Percentiles rank a stretch among this genome's conserved stretches.
Evolutionary conservation across 371 early-diverging fungal species (phyloP).

Genomic region (Dichotomocladium elegans): DNA sequence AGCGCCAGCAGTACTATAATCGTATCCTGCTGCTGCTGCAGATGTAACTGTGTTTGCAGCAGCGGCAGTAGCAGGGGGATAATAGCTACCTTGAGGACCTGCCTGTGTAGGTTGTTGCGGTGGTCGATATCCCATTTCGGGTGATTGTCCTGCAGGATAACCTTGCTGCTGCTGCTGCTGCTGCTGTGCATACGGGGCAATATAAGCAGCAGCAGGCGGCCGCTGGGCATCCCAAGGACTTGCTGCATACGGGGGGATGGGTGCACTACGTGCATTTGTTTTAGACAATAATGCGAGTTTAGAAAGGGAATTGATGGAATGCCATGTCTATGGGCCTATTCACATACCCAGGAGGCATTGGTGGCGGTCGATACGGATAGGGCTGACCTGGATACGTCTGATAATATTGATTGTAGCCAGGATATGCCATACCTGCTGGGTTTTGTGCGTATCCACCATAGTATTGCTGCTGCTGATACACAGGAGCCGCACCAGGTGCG

Average conservation of each 20-base stretch:
- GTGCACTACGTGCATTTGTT: constrained; percentile 2
- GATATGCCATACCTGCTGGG: constrained; percentile 10
- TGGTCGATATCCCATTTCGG: background rate
- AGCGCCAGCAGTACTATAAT: constrained; percentile 5
- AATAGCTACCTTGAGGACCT: constrained; percentile 8
- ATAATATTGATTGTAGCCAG: constrained; percentile 22
- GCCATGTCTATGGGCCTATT: background rate
- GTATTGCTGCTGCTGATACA: constrained; percentile 5
- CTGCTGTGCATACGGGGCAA: background rate
- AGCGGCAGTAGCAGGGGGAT: constrained; percentile 4
- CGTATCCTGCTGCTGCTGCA: constrained; percentile 5
- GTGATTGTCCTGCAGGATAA: background rate
- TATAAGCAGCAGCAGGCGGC: constrained; percentile 7
- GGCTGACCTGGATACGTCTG: constrained; percentile 21
- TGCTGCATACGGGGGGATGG: constrained; percentile 5
- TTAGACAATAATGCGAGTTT: background rate
- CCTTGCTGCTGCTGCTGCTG: constrained; percentile 1
- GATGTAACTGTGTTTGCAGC: constrained; percentile 1
- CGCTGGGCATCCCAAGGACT: constrained; percentile 3
- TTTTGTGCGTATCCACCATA: constrained; percentile 6
- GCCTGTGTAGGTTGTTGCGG: constrained; percentile 1
- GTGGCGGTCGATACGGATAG: constrained; percentile 12
- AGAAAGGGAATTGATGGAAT: background rate
- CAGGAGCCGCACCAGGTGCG: constrained; percentile 10
- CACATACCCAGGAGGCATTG: background rate